These are phyloP conservation scores for Penicillium pancosmium DNA, from an alignment of 495 filamentous ascomycete species.

Conservation along the genomic window DNA sequence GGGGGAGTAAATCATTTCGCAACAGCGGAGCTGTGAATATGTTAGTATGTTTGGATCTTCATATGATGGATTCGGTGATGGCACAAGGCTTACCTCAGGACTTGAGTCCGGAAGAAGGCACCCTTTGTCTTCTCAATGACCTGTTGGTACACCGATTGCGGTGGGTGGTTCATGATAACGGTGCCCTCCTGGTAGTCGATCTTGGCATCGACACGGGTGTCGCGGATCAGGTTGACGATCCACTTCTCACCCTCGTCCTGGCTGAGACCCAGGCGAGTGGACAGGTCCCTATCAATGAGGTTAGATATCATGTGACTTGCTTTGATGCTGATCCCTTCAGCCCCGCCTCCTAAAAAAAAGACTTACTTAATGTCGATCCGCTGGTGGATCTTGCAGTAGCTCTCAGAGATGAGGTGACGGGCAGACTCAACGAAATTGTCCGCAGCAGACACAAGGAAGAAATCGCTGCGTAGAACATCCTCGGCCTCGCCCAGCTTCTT, in stretches of 20 bases:
- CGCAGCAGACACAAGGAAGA: conserved; percentile 85
- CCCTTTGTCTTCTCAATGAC: conserved; percentile 97
- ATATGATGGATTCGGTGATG: background rate
- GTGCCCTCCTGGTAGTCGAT: conserved; percentile 99
- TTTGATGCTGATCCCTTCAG: background rate
- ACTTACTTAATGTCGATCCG: conserved; percentile 91
- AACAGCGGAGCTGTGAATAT: conserved; percentile 43
- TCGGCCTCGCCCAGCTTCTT: conserved; percentile 88
- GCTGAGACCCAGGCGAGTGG: conserved; percentile 82
- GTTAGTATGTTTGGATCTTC: conserved; percentile 9
- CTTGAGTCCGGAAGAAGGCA: conserved; percentile 86
- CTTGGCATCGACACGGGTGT: conserved; percentile 96
- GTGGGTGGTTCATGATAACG: conserved; percentile 99
- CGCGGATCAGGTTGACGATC: conserved; percentile 98
- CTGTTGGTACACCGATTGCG: conserved; percentile 97
- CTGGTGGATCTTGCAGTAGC: conserved; percentile 99
- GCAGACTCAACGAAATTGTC: conserved; percentile 94
- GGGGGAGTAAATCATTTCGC: conserved; percentile 44
- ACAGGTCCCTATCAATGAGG: conserved; percentile 67
- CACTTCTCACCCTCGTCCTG: conserved; percentile 98
- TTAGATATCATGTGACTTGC: conserved; percentile 19
- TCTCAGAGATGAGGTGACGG: conserved; percentile 93
- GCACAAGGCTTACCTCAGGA: conserved; percentile 54
- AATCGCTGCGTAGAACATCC: conserved; percentile 87
- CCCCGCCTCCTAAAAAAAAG: background rate